Evolutionary conservation across 164 flowering plant species (phyloP).

Genomic region (Cinnamomum chago): DNA sequence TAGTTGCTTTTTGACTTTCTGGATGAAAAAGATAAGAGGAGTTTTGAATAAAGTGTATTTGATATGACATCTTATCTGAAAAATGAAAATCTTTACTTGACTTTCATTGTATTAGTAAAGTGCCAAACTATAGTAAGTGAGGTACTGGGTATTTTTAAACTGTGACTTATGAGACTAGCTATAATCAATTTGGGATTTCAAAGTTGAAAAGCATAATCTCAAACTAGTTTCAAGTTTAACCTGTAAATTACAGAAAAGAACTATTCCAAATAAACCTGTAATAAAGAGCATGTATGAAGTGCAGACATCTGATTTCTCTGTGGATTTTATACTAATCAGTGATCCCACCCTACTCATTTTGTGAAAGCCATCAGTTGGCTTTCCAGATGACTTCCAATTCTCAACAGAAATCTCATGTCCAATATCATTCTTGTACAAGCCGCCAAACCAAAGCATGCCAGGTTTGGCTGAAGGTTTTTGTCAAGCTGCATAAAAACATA

Average conservation of each 20-base stretch:
- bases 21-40: too few species aligned
- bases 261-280: too few species aligned
- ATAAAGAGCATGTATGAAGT: slow-evolving; percentile 4
- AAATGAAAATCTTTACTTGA: too few species aligned
- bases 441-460: slow-evolving; percentile 92
- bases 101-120: too few species aligned
- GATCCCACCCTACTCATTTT: slow-evolving; percentile 96
- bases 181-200: neutral
- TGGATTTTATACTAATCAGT: slow-evolving; percentile 89
- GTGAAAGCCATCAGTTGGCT: slow-evolving; percentile 98
- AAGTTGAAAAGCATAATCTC: neutral
- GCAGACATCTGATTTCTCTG: slow-evolving; percentile 88
- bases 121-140: too few species aligned
- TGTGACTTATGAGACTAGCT: neutral
- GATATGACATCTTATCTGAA: too few species aligned
- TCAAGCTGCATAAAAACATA: slow-evolving; percentile 61
- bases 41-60: too few species aligned
- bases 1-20: too few species aligned
- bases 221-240: neutral
- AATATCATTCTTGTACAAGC: slow-evolving; percentile 57
- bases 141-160: too few species aligned
- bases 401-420: slow-evolving; percentile 40
- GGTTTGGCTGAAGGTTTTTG: slow-evolving; percentile 52
- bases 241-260: neutral
- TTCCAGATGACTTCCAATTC: slow-evolving; percentile 88